A percentile compares a stretch with the other conserved stretches of the same genome.
Conservation (phyloP, 1,284 basidiomycete species). For the Polyporus tsugae region DNA sequence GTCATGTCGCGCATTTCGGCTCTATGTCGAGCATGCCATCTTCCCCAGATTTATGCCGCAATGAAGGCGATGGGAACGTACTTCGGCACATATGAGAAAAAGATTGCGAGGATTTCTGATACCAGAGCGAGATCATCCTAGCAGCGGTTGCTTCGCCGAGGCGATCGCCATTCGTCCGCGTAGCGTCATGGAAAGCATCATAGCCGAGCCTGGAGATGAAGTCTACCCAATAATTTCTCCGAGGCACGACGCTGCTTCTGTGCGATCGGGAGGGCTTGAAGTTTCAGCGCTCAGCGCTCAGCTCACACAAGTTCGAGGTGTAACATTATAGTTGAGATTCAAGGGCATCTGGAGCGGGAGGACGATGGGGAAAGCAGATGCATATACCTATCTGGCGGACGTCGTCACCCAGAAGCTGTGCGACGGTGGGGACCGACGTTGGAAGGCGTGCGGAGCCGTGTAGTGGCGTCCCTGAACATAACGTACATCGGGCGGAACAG, state of each 20-base stretch:
- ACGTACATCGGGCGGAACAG: constrained; percentile 6
- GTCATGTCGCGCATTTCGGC: constrained; percentile 3
- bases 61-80: constrained; percentile 18
- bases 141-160: not conserved
- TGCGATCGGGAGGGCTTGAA: not conserved
- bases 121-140: constrained; percentile 4
- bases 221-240: not conserved
- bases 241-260: not conserved
- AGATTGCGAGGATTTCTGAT: constrained; percentile 28
- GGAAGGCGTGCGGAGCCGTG: constrained; percentile 12
- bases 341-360: not conserved
- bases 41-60: constrained; percentile 17
- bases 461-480: constrained; percentile 15
- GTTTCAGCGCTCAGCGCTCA: not conserved
- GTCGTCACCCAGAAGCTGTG: not conserved
- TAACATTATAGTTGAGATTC: not conserved
- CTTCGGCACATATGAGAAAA: constrained; percentile 19
- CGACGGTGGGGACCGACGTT: constrained; percentile 15
- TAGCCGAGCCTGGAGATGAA: not conserved
- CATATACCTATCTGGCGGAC: not conserved
- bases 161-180: not conserved
- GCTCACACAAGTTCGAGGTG: not conserved
- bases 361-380: not conserved
- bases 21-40: not conserved
- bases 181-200: not conserved